These are phyloP conservation scores for Talaromyces wortmannii DNA, from an alignment of 495 filamentous ascomycete species.

Conservation along the genomic window DNA sequence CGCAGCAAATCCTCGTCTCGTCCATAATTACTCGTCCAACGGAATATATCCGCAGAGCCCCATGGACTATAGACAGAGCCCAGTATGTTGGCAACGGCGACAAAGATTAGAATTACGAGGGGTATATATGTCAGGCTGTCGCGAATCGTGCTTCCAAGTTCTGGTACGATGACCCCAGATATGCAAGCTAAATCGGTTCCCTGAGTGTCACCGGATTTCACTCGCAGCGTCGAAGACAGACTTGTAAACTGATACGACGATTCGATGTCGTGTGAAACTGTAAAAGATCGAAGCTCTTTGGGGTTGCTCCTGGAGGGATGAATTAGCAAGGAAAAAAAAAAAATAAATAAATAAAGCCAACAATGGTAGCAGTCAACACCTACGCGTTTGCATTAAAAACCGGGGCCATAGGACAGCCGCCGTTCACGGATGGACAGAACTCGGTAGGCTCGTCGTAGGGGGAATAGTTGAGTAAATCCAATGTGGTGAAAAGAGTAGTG, in stretches of 20 bases:
- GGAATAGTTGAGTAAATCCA: slow-evolving; percentile 68
- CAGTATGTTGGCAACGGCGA: slow-evolving; percentile 72
- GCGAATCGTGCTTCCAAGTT: slow-evolving; percentile 56
- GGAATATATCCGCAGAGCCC: slow-evolving; percentile 83
- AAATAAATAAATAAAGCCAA: neutral
- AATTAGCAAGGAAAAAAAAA: slow-evolving; percentile 1
- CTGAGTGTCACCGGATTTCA: slow-evolving; percentile 64
- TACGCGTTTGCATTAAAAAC: slow-evolving; percentile 58
- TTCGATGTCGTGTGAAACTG: slow-evolving; percentile 67
- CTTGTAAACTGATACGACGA: slow-evolving; percentile 82
- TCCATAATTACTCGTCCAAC: slow-evolving; percentile 94
- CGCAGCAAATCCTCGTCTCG: slow-evolving; percentile 88
- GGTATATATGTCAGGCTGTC: slow-evolving; percentile 73
- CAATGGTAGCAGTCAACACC: slow-evolving; percentile 15
- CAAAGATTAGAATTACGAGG: slow-evolving; percentile 66
- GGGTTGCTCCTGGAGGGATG: slow-evolving; percentile 36
- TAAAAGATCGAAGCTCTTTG: slow-evolving; percentile 59
- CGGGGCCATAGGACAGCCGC: slow-evolving; percentile 67
- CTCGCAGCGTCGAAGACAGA: slow-evolving; percentile 58
- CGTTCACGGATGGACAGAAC: slow-evolving; percentile 62
- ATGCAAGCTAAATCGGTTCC: slow-evolving; percentile 70
- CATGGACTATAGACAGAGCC: slow-evolving; percentile 89
- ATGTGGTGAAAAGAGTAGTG: slow-evolving; percentile 62
- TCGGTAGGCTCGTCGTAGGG: slow-evolving; percentile 44
- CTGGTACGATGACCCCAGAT: slow-evolving; percentile 72